Evolutionary conservation across 495 filamentous ascomycete genomes (phyloP).

Genomic region (Pseudevernia furfuracea): DNA sequence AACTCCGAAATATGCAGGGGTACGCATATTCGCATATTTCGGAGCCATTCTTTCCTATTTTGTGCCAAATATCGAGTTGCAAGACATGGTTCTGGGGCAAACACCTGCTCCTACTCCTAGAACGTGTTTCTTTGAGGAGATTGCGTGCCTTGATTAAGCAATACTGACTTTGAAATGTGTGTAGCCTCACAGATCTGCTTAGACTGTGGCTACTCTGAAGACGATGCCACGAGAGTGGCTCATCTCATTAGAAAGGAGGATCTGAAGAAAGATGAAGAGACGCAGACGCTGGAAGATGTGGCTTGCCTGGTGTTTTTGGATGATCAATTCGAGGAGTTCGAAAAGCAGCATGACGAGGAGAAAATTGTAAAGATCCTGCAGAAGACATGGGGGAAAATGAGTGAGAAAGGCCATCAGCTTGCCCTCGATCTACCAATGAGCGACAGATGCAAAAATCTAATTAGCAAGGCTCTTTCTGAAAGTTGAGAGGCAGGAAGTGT

Average conservation of each 20-base stretch:
- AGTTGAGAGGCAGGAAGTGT: slow-evolving; percentile 6
- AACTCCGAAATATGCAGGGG: too few relatives aligned
- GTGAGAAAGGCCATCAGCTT: slow-evolving; percentile 52
- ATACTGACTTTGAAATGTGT: too few relatives aligned
- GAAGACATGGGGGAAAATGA: slow-evolving; percentile 87
- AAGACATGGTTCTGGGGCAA: too few relatives aligned
- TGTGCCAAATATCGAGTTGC: too few relatives aligned
- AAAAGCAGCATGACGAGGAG: slow-evolving; percentile 57
- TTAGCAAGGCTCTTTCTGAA: slow-evolving; percentile 53
- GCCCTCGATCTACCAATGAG: slow-evolving; percentile 59
- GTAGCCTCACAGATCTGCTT: slow-evolving; percentile 49
- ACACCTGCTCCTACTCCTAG: too few relatives aligned
- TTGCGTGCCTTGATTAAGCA: too few relatives aligned
- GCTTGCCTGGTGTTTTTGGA: slow-evolving; percentile 81
- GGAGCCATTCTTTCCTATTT: too few relatives aligned
- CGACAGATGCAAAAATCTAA: slow-evolving; percentile 50
- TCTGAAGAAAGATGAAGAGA: slow-evolving; percentile 54
- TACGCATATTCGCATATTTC: too few relatives aligned
- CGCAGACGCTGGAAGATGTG: slow-evolving; percentile 71
- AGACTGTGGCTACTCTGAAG: slow-evolving; percentile 41
- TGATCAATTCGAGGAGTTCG: slow-evolving; percentile 73
- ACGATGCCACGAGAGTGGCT: slow-evolving; percentile 47
- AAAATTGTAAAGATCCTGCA: slow-evolving; percentile 65
- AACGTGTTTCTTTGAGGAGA: too few relatives aligned
- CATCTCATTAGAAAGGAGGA: slow-evolving; percentile 59